Conservation (phyloP, 495 filamentous ascomycete species). For the Talaromyces ruber region DNA sequence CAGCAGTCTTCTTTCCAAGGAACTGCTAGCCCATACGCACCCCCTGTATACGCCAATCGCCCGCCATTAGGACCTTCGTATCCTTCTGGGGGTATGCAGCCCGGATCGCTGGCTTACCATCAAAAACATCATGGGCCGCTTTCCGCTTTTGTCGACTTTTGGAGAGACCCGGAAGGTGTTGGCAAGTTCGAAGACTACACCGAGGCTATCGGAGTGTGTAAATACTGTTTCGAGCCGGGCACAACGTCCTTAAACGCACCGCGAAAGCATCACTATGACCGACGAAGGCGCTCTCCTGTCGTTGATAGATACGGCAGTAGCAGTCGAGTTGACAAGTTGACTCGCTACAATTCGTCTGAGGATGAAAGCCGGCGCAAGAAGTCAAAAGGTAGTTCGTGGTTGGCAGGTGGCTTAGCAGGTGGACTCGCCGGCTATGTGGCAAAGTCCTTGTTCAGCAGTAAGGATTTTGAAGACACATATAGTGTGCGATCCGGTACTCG, state of each 20-base stretch:
- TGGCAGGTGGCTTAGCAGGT: conserved; percentile 45
- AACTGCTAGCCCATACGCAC: background rate
- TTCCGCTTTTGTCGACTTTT: conserved; percentile 51
- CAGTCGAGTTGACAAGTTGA: conserved; percentile 46
- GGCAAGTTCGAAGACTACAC: conserved; percentile 67
- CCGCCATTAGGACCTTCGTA: conserved; percentile 13
- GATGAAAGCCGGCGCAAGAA: conserved; percentile 40
- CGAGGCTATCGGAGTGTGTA: conserved; percentile 62
- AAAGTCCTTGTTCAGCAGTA: conserved; percentile 43
- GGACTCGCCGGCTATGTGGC: conserved; percentile 47
- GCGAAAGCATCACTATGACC: conserved; percentile 50
- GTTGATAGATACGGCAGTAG: conserved; percentile 37
- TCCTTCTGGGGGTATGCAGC: conserved; percentile 6
- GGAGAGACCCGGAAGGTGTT: conserved; percentile 60
- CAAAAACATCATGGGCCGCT: conserved; percentile 46
- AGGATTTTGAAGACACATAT: conserved; percentile 53
- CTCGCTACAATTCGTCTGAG: conserved; percentile 48
- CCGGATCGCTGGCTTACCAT: conserved; percentile 31
- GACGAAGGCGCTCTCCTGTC: conserved; percentile 26
- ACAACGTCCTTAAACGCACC: conserved; percentile 53
- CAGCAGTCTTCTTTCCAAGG: background rate
- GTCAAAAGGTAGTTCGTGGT: conserved; percentile 35
- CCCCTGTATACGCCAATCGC: conserved; percentile 1
- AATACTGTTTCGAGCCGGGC: conserved; percentile 58
- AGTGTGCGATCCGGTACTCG: conserved; percentile 42